Evolutionary conservation across 495 filamentous ascomycete genomes (phyloP).

Genomic region (Aspergillus mulundensis): DNA sequence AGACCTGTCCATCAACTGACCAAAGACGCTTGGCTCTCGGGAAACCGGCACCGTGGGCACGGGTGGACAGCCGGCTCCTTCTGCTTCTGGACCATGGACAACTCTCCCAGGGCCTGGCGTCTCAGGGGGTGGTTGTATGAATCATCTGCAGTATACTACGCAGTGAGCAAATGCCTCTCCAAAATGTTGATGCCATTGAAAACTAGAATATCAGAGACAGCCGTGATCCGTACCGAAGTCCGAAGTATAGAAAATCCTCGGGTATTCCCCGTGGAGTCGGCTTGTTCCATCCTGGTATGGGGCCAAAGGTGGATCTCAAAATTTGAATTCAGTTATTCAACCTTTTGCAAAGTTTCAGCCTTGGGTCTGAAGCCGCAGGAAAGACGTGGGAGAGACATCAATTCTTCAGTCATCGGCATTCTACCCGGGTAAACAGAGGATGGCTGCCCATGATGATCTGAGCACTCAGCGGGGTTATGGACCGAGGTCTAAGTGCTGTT

Average conservation of each 20-base stretch:
- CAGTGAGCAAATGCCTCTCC: too few relatives aligned
- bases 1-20: background rate
- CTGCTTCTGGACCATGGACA: background rate
- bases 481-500: background rate
- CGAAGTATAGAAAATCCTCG: background rate
- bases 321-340: background rate
- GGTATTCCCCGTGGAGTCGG: conserved; percentile 8
- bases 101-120: background rate
- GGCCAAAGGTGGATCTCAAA: background rate
- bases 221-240: background rate
- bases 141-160: background rate
- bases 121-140: background rate
- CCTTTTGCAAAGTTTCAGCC: background rate
- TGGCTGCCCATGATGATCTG: background rate
- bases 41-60: conserved; percentile 11
- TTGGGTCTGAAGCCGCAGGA: background rate
- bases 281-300: background rate
- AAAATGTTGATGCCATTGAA: background rate
- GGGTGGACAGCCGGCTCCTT: background rate
- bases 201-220: background rate
- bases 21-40: conserved; percentile 6
- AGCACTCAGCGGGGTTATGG: background rate
- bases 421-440: background rate
- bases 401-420: background rate
- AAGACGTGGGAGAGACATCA: background rate